Evolutionary conservation across 192 early-diverging fungal species (phyloP).

Genomic region (Entomortierella chlamydospora): DNA sequence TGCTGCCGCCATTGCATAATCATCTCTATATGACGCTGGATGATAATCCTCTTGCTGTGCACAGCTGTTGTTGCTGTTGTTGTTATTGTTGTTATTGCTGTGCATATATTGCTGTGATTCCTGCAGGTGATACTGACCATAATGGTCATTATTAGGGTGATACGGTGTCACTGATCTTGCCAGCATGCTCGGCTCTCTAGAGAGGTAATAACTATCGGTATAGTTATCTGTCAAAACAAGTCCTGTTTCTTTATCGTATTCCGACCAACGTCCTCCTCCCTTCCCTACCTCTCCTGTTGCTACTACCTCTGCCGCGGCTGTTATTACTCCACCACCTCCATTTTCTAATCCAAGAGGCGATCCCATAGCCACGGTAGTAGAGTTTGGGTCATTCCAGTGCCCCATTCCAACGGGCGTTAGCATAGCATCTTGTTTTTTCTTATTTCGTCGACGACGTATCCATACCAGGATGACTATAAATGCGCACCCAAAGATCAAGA

Average conservation of each 20-base stretch:
- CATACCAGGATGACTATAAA: slow-evolving; percentile 2
- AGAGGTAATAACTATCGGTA: background rate
- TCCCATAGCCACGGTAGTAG: slow-evolving; percentile 1
- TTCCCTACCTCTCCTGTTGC: background rate
- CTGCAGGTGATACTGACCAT: background rate
- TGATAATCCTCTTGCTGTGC: background rate
- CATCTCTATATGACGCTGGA: background rate
- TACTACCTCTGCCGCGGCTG: background rate
- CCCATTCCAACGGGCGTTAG: slow-evolving; percentile 7
- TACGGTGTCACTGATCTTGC: background rate
- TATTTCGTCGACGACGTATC: slow-evolving; percentile 8
- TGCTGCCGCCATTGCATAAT: background rate
- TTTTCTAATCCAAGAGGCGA: background rate
- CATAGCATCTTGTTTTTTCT: background rate
- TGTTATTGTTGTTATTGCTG: background rate
- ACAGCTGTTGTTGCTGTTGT: too few species aligned
- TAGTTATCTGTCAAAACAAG: background rate
- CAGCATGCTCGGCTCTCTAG: background rate
- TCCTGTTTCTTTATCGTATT: slow-evolving; percentile 10
- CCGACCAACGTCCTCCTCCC: slow-evolving; percentile 1
- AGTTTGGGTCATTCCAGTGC: slow-evolving; percentile 12
- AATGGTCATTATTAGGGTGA: background rate
- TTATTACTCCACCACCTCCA: slow-evolving; percentile 1
- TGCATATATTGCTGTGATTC: background rate
- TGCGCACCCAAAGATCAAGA: background rate